A percentile compares a stretch with the other conserved stretches of the same genome.
Evolutionary conservation across 176 grass and related monocot species (phyloP).

Genomic region (Oryza punctata): DNA sequence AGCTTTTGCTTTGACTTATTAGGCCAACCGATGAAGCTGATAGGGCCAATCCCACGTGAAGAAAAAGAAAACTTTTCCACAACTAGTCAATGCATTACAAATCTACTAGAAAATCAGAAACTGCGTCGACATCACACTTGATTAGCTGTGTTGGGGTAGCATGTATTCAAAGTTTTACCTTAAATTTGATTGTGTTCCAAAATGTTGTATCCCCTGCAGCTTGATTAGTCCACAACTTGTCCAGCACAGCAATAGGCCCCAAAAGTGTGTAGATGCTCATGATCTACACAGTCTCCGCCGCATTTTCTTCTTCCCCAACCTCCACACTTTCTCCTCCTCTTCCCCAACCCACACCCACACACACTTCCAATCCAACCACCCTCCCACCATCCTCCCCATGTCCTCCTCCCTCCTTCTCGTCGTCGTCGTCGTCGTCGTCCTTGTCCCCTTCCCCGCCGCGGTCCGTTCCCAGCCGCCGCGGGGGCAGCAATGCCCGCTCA

Average conservation of each 20-base stretch:
- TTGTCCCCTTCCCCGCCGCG: background rate
- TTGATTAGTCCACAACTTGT: too few relatives aligned
- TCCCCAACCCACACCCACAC: background rate
- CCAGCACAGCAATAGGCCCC: too few relatives aligned
- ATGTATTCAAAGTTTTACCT: background rate
- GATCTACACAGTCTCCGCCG: too few relatives aligned
- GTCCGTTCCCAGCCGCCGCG: constrained; percentile 26
- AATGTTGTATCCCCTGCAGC: background rate
- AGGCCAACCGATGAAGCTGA: too few relatives aligned
- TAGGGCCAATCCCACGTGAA: too few relatives aligned
- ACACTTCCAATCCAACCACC: background rate
- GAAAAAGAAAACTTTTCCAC: too few relatives aligned
- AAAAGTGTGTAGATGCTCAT: background rate
- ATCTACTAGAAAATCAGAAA: too few relatives aligned
- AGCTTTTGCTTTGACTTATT: too few relatives aligned
- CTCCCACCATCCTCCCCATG: background rate
- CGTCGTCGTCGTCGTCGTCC: background rate
- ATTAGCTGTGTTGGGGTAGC: too few relatives aligned
- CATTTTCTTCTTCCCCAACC: too few relatives aligned
- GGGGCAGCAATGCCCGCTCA: constrained; percentile 59
- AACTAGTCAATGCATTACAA: too few relatives aligned
- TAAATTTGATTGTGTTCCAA: background rate
- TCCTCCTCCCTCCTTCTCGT: constrained; percentile 2
- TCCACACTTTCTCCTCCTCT: background rate
- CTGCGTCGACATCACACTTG: too few relatives aligned